Evolutionary conservation across 2,329 filamentous ascomycete genomes (phyloP), one percentile per base, ranked within the genome.

Genomic region (Penicillium sp.): DNA sequence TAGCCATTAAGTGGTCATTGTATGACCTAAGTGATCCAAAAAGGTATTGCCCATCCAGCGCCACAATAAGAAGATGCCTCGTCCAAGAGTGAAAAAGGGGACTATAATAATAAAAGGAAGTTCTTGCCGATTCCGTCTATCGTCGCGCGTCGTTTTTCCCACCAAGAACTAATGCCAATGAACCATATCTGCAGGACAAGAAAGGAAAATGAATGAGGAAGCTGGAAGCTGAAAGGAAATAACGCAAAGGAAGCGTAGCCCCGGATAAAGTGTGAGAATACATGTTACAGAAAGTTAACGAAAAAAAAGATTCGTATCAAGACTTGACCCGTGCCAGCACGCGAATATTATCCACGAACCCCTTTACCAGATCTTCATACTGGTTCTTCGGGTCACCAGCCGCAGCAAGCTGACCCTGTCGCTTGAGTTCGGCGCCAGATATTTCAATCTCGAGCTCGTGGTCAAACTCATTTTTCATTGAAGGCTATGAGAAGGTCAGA

Each of bases 381-480:
- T 73, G 68, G 45, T 74, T 76, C 10, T 64, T 68, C 2, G 68
- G 66, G 52, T 76, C 68, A 3, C 69, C 66, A 1, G 65, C 60
- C 51, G 71, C 66, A 18, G 72, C 69, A 18, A 77, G 69, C 20
- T 74, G 68, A 12, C 77, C 73, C 54, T 78, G 75, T 21, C 70
- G 66, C 26, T 75, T 72, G 39, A 79, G 61, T 55, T 76, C 74
- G 13, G 72, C 75, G 8, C 73, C 72, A 17, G 75, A 77, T 33
- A 78, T 67, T 61, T 80, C 77, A 39, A 80, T 66, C 60, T 80
- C 77, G 39, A 79, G 70, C 58, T 80, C 77, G 59, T 79, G 77
- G 37, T 78, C 75, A 44, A 76, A 75, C 24, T 74, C 69, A 13
- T 64, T 68, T 67, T 66, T 74, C 45, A 50, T 54, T 9, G 63